Evolutionary conservation across 2,329 filamentous ascomycete species (phyloP).

Genomic region (Ilyonectria destructans): DNA sequence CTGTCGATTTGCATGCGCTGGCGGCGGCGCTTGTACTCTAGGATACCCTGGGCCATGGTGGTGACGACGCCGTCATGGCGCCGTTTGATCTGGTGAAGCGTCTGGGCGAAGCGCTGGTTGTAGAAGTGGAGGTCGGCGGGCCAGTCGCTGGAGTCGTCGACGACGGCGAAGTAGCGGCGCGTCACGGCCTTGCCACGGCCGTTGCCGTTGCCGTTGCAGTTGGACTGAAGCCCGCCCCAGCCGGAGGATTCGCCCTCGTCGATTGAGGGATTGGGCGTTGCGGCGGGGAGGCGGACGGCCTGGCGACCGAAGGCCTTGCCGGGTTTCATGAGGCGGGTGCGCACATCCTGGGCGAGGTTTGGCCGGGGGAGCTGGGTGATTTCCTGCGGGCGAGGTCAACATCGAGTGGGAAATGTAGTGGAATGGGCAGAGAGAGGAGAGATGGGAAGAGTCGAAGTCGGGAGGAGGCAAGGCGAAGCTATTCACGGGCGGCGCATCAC

Average conservation of each 20-base stretch:
- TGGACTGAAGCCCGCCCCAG: slow-evolving; percentile 63
- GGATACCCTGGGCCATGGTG: slow-evolving; percentile 96
- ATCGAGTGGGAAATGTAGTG: not conserved
- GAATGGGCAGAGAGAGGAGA: not conserved
- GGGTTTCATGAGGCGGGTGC: slow-evolving; percentile 83
- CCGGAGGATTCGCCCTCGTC: slow-evolving; percentile 85
- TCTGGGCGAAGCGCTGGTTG: slow-evolving; percentile 91
- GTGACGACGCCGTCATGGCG: slow-evolving; percentile 98
- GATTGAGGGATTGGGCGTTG: slow-evolving; percentile 92
- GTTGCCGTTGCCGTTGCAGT: slow-evolving; percentile 64
- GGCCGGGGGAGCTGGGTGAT: slow-evolving; percentile 91
- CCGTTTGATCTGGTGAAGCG: slow-evolving; percentile 93
- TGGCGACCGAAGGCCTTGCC: slow-evolving; percentile 70
- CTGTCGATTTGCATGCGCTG: slow-evolving; percentile 99
- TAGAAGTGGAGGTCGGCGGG: slow-evolving; percentile 95
- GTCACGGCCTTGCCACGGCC: slow-evolving; percentile 65
- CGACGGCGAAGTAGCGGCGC: slow-evolving; percentile 87
- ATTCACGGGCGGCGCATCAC: slow-evolving; percentile 15
- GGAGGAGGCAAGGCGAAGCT: not conserved
- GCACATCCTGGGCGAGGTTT: slow-evolving; percentile 81
- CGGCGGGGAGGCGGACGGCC: slow-evolving; percentile 82
- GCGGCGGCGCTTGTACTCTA: slow-evolving; percentile 96
- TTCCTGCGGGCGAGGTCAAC: slow-evolving; percentile 72
- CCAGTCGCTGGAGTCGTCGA: slow-evolving; percentile 92
- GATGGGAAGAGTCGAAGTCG: not conserved